These are phyloP conservation scores for Echinosophora koreensis DNA, from an alignment of 306 rosid genomes.

Conservation along the genomic window DNA sequence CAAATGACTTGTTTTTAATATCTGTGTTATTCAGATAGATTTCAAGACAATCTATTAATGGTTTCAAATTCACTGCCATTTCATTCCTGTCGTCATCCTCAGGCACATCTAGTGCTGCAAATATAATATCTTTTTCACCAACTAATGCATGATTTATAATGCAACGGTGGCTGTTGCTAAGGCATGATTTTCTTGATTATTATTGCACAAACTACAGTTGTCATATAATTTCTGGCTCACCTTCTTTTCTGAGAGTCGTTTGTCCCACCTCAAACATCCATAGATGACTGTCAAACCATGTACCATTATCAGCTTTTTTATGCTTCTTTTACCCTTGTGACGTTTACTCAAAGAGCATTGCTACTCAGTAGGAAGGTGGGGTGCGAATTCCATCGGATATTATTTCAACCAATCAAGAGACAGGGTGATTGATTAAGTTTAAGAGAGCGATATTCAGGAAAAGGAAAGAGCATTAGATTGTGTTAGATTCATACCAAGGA, in stretches of 20 bases:
- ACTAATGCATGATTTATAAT: not conserved
- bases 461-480: too few species aligned
- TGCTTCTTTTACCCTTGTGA: not conserved
- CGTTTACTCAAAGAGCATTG: not conserved
- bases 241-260: not conserved
- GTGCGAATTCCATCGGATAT: too few species aligned
- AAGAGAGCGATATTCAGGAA: too few species aligned
- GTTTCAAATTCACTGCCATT: not conserved
- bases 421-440: too few species aligned
- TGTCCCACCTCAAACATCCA: constrained; percentile 5
- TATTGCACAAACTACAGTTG: not conserved
- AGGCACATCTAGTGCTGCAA: not conserved
- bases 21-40: not conserved
- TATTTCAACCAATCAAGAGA: too few species aligned
- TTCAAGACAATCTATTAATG: not conserved
- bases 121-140: not conserved
- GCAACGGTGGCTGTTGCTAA: not conserved
- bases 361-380: too few species aligned
- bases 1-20: constrained; percentile 2
- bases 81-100: not conserved
- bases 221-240: not conserved
- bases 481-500: too few species aligned
- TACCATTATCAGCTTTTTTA: not conserved
- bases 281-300: not conserved
- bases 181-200: not conserved